Base-by-base conservation (phyloP, 345 rosid species). In the Citrus sp. region DNA sequence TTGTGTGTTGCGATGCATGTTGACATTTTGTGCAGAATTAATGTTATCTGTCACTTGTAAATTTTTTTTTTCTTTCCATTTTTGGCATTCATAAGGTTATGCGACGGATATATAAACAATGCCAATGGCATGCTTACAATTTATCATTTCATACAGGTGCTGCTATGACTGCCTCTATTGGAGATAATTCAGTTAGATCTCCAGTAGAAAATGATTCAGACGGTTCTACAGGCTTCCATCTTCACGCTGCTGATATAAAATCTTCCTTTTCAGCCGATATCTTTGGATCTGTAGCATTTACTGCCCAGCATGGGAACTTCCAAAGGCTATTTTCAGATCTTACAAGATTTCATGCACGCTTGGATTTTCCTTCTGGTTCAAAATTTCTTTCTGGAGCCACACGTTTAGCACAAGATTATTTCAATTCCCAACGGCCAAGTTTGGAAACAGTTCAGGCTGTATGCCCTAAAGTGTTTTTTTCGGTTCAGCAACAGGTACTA, bases 401-500 rank as follows among this genome's bases (percentile, higher is more conserved):
- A 37, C 87, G 60, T 58, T 81, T 92, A 56, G 90, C 93, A 34
- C 92, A 87, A 82, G 94, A 91, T 70, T 79, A 89, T 80, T 66
- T 90, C 55, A 84, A 88, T 81, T 91, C 97, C 35, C 89, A 72
- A 60, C 90, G 78, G 83, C 98, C 94, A 68, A 84, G 74, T 49
- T 24, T 84, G 75, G 92, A 85, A 75, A 83, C 91, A 22, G 68
- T 92, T 76, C 88, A 85, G 79, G 88, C 87, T 40, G 82, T 92
- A 74, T 88, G 93, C 85, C 99, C 98, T 38, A 83, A 79, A 40
- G 87, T 87, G 72, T 80, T 83, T 35, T 38, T 96, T 82, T 96
- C 98, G 76, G 78, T 96, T 78, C 99, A 92, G 82, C 99, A 96
- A 79, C 99, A 94, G 97, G 98, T 94, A 86, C 63, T n/a, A 25